phyloP scores from a whole-genome alignment of 179 eudicot species.

The Actinidia arguta region DNA sequence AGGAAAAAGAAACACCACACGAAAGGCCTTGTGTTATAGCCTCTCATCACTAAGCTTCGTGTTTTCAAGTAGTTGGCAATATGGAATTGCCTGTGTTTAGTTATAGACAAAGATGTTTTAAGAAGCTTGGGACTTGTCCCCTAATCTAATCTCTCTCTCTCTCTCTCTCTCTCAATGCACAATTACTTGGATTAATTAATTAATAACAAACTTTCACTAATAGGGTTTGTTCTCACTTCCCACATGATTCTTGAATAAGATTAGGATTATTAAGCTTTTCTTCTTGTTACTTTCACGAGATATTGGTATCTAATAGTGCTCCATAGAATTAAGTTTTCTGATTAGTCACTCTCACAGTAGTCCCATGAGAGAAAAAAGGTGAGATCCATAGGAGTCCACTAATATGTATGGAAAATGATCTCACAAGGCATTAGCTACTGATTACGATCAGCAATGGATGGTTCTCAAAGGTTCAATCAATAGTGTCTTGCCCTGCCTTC shows the following conservation, averaged over 20 bases:
- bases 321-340: not conserved
- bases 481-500: no score
- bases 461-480: not conserved
- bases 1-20: not conserved
- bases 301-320: not conserved
- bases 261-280: not conserved
- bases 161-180: no score
- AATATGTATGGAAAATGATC: not conserved
- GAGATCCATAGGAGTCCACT: not conserved
- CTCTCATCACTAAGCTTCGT: not conserved
- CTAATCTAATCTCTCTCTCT: not conserved
- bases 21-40: not conserved
- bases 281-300: not conserved
- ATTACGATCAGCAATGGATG: not conserved
- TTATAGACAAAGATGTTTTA: not conserved
- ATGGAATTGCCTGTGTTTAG: not conserved
- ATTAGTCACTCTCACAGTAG: conserved; percentile 3
- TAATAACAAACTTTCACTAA: no score
- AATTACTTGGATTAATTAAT: no score
- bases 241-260: not conserved
- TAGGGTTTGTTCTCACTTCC: not conserved
- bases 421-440: conserved; percentile 5
- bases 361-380: not conserved
- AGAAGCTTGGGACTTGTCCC: conserved; percentile 5
- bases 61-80: not conserved